Evolutionary conservation across 2,329 filamentous ascomycete species (phyloP), one percentile per base, ranked within the genome.

Genomic region (Cordyceps javanica): DNA sequence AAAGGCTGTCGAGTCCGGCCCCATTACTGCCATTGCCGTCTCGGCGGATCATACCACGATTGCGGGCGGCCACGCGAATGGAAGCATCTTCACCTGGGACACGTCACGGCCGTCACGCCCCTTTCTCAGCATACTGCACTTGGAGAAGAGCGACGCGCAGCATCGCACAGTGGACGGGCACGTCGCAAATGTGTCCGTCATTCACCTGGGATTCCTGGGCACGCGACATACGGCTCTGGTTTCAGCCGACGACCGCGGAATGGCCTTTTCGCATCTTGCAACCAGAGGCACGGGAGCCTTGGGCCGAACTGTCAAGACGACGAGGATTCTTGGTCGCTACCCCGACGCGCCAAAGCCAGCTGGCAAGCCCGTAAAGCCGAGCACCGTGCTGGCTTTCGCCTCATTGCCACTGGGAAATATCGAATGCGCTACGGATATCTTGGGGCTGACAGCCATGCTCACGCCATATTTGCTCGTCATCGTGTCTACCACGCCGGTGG

Each of bases 221-320:
- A 97, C 90, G 3, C 82, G 95, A 59, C 92, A 94, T 66, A 99
- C 94, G 14, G 94, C 95, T 3, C 78, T 99, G 5, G 92, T 97
- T 11, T 99, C 94, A 4, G 94, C 94, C 2, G 92, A 99, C 72
- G 90, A 96, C 66, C 85, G 85, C 50, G 94, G 95, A 21, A 99
- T 99, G 95, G 93, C 94, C 0, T 99, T 99, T 70, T 97, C 94
- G 3, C 95, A 99, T 72, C 81, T 99, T 10, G 95, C 94, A 10
- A 96, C 91, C 10, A 82, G 95, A 65, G 95, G 94, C 2, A 87
- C 95, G 38, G 94, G 94, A 3, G 82, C 91, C 25, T 81, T 99
- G 23, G 91, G 88, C 6, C 83, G 94, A 58, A 87, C 85, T 0
- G 89, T 99, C 48, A 96, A 91, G 73, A 96, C 91, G 0, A 93